Evolutionary conservation across 768 basidiomycete genomes (phyloP).

Genomic region (Termitomyces sp.): DNA sequence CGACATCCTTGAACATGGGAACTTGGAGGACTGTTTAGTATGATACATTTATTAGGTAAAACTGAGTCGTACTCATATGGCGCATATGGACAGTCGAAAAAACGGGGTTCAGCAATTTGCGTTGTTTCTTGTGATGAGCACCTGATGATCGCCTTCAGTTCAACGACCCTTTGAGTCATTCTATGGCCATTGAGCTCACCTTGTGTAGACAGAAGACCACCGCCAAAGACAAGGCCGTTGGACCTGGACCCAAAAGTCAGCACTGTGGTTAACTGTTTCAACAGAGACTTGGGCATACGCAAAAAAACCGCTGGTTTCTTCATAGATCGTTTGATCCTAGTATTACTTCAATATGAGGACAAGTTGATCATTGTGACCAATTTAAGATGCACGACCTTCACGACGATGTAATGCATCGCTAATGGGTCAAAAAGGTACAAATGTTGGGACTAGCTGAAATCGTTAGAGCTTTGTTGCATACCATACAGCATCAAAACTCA

Average conservation of each 20-base stretch:
- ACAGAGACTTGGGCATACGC: slow-evolving; percentile 15
- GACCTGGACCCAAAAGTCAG: slow-evolving; percentile 13
- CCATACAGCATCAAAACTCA: slow-evolving; percentile 11
- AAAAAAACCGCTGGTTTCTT: slow-evolving; percentile 21
- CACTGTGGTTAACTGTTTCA: background rate
- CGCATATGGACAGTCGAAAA: slow-evolving; percentile 40
- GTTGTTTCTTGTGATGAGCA: slow-evolving; percentile 23
- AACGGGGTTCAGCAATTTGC: slow-evolving; percentile 42
- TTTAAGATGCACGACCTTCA: slow-evolving; percentile 30
- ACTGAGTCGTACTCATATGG: slow-evolving; percentile 25
- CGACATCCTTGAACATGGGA: slow-evolving; percentile 29
- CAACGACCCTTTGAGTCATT: background rate
- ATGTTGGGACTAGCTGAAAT: slow-evolving; percentile 23
- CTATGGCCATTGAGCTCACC: slow-evolving; percentile 12
- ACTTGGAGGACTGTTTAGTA: slow-evolving; percentile 15
- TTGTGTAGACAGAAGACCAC: slow-evolving; percentile 23
- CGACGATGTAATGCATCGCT: slow-evolving; percentile 41
- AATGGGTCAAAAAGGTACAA: slow-evolving; percentile 42
- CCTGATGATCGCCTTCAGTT: background rate
- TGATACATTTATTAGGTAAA: background rate
- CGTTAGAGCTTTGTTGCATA: background rate
- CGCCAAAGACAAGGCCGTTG: slow-evolving; percentile 23
- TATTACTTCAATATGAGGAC: background rate
- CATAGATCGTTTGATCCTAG: slow-evolving; percentile 29
- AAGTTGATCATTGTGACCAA: background rate